Evolutionary conservation across 345 rosid genomes (phyloP).

Genomic region (Hevea brasiliensis): DNA sequence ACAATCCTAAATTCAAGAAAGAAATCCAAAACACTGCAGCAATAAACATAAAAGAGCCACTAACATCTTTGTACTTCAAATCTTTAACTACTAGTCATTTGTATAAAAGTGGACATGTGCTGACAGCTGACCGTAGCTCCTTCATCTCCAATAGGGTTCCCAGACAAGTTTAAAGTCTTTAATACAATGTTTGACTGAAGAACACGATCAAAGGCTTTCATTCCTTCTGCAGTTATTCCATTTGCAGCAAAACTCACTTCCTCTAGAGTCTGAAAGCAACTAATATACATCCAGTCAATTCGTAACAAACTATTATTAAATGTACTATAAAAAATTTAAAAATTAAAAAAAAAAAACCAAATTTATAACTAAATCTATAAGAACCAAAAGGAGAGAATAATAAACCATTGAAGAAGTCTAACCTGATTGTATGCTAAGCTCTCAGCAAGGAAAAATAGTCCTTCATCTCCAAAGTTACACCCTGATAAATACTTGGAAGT

Average conservation of each 20-base stretch:
- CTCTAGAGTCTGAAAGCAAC: slow-evolving; percentile 59
- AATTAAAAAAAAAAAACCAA: not conserved
- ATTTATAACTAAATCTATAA: not conserved
- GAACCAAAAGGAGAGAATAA: not conserved
- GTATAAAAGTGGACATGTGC: slow-evolving; percentile 13
- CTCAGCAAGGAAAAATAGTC: slow-evolving; percentile 78
- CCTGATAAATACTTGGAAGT: slow-evolving; percentile 46
- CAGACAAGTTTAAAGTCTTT: slow-evolving; percentile 78
- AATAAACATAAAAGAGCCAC: not conserved
- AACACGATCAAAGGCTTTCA: slow-evolving; percentile 80
- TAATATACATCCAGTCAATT: slow-evolving; percentile 7
- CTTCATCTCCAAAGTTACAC: slow-evolving; percentile 91
- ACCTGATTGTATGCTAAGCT: slow-evolving; percentile 95
- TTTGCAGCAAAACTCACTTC: slow-evolving; percentile 97
- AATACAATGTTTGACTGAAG: slow-evolving; percentile 75
- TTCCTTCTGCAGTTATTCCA: slow-evolving; percentile 85
- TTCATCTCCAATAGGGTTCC: slow-evolving; percentile 93
- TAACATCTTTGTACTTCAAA: not conserved
- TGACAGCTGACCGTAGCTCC: slow-evolving; percentile 91
- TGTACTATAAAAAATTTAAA: not conserved
- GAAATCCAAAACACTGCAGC: not conserved
- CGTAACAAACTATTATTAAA: not conserved
- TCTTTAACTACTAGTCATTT: not conserved
- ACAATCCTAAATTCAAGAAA: not conserved
- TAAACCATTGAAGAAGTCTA: slow-evolving; percentile 13